Evolutionary conservation across 2,329 filamentous ascomycete genomes (phyloP).

Genomic region (Aspergillus sp.): DNA sequence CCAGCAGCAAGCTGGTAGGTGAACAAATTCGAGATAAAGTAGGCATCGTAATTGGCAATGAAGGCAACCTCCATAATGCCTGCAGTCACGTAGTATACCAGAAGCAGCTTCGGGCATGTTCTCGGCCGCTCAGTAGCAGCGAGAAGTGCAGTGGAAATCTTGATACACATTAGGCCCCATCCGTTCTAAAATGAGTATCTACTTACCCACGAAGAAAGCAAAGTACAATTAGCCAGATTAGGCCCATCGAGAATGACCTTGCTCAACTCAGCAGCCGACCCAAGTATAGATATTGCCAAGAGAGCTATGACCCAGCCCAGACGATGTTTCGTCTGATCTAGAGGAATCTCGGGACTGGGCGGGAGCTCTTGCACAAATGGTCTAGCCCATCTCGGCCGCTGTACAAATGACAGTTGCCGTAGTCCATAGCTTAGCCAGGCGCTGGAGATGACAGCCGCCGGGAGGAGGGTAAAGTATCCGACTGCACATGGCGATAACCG

Average conservation of each 20-base stretch:
- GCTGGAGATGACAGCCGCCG: slow-evolving; percentile 31
- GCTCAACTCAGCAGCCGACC: slow-evolving; percentile 38
- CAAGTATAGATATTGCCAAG: slow-evolving; percentile 43
- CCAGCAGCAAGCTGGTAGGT: slow-evolving; percentile 38
- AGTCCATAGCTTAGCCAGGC: slow-evolving; percentile 36
- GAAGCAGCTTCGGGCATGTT: slow-evolving; percentile 45
- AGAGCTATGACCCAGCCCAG: slow-evolving; percentile 44
- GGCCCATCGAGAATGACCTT: slow-evolving; percentile 30
- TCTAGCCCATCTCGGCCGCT: slow-evolving; percentile 55
- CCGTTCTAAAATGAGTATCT: background rate
- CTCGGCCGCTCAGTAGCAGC: slow-evolving; percentile 46
- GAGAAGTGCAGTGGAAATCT: slow-evolving; percentile 43
- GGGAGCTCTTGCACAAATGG: slow-evolving; percentile 56
- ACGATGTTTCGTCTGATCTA: slow-evolving; percentile 34
- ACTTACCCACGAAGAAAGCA: slow-evolving; percentile 46
- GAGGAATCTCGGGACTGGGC: slow-evolving; percentile 34
- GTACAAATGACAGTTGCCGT: slow-evolving; percentile 26
- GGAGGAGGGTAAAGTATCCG: slow-evolving; percentile 38
- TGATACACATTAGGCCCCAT: background rate
- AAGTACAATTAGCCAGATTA: slow-evolving; percentile 27
- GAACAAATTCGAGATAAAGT: slow-evolving; percentile 20
- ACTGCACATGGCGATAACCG: slow-evolving; percentile 41
- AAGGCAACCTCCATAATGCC: slow-evolving; percentile 43
- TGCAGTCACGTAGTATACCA: slow-evolving; percentile 38
- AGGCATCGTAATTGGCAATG: slow-evolving; percentile 29